phyloP scores from a whole-genome alignment of 805 yeast genomes.

The Myxozyma monticola region DNA sequence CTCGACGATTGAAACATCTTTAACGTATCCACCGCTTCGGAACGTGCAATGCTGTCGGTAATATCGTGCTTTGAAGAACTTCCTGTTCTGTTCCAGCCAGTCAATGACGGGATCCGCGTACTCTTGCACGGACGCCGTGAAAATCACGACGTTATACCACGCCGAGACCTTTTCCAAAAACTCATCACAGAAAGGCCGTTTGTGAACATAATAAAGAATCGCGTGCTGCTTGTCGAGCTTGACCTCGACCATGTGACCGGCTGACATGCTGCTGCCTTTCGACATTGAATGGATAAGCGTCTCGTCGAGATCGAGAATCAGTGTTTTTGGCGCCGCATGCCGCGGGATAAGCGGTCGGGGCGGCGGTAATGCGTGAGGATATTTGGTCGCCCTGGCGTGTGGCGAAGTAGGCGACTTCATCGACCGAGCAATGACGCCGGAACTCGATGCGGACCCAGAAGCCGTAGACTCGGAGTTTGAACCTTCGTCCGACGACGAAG shows the following conservation, averaged over 20 bases:
- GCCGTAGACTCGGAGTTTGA: not conserved
- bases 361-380: conserved; percentile 21
- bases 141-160: conserved; percentile 88
- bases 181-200: conserved; percentile 86
- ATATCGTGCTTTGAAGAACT: conserved; percentile 57
- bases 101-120: conserved; percentile 97
- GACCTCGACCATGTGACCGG: conserved; percentile 79
- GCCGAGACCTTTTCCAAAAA: conserved; percentile 73
- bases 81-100: conserved; percentile 72
- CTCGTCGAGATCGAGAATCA: conserved; percentile 89
- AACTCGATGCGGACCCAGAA: not conserved
- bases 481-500: not conserved
- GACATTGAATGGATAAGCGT: conserved; percentile 90
- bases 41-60: conserved; percentile 78
- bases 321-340: conserved; percentile 51
- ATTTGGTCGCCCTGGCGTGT: conserved; percentile 16
- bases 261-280: conserved; percentile 48
- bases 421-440: not conserved
- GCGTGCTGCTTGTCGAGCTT: conserved; percentile 63
- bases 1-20: conserved; percentile 57
- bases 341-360: conserved; percentile 28
- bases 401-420: conserved; percentile 28
- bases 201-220: conserved; percentile 83
- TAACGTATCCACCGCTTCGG: conserved; percentile 80
- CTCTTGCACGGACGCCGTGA: conserved; percentile 92